A percentile compares a stretch with the other conserved stretches of the same genome.
Evolutionary conservation across 192 early-diverging fungal genomes (phyloP).

Genomic region (Piromyces sp.): DNA sequence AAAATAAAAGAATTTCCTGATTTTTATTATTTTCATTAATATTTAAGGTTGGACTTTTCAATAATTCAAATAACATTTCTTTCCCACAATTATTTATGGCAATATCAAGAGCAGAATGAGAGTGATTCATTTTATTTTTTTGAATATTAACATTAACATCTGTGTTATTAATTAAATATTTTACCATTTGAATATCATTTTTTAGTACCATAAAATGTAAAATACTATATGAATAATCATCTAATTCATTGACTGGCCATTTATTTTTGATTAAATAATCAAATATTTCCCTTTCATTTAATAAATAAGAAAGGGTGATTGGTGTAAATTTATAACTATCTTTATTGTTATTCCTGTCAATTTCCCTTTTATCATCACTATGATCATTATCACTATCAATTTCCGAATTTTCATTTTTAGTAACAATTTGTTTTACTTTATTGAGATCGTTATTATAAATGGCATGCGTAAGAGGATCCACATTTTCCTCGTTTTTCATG

Average conservation of each 20-base stretch:
- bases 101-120: too few species aligned
- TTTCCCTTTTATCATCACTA: background rate
- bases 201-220: background rate
- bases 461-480: too few species aligned
- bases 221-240: background rate
- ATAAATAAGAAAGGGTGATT: background rate
- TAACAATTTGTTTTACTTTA: too few species aligned
- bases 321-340: background rate
- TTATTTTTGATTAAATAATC: background rate
- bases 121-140: background rate
- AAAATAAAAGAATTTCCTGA: background rate
- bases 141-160: background rate
- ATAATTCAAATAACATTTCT: too few species aligned
- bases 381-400: background rate
- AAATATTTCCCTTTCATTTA: background rate
- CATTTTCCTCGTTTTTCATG: too few species aligned
- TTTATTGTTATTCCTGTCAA: background rate
- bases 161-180: background rate
- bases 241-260: background rate
- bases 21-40: background rate
- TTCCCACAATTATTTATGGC: too few species aligned
- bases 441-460: background rate
- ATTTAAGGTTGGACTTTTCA: background rate
- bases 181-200: too few species aligned
- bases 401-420: background rate